Percentiles rank a stretch among this genome's conserved stretches.
These are phyloP conservation scores for Blastobotrys persicus DNA, from an alignment of 1,139 yeast species.

Conservation along the genomic window DNA sequence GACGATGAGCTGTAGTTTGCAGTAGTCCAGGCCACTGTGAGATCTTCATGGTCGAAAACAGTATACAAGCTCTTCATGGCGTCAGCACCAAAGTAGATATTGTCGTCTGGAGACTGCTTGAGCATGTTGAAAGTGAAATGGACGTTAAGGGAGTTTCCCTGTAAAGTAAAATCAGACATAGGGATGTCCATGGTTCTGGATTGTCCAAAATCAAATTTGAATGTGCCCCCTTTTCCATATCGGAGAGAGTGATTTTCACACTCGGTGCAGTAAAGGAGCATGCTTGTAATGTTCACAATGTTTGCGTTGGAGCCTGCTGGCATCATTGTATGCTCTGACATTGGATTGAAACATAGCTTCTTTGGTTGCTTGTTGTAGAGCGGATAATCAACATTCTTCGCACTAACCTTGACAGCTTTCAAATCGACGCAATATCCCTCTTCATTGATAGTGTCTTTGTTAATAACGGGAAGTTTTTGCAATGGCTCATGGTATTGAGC, in stretches of 20 bases:
- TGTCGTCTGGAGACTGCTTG: constrained; percentile 2
- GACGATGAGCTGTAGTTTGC: neutral
- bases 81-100: constrained; percentile 1
- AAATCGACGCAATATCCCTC: neutral
- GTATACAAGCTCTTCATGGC: neutral
- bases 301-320: neutral
- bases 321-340: neutral
- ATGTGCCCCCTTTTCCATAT: neutral
- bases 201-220: neutral
- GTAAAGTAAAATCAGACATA: neutral
- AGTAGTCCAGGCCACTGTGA: neutral
- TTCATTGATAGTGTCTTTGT: neutral
- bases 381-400: neutral
- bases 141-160: neutral
- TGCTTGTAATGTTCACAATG: neutral
- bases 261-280: neutral
- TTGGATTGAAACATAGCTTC: neutral
- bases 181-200: neutral
- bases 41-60: constrained; percentile 3
- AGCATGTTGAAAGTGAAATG: neutral
- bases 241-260: neutral
- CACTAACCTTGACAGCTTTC: neutral
- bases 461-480: neutral
- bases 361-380: neutral
- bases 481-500: neutral